Evolutionary conservation across 2,329 filamentous ascomycete genomes (phyloP).

Genomic region (Colletotrichum neosansevieriae): DNA sequence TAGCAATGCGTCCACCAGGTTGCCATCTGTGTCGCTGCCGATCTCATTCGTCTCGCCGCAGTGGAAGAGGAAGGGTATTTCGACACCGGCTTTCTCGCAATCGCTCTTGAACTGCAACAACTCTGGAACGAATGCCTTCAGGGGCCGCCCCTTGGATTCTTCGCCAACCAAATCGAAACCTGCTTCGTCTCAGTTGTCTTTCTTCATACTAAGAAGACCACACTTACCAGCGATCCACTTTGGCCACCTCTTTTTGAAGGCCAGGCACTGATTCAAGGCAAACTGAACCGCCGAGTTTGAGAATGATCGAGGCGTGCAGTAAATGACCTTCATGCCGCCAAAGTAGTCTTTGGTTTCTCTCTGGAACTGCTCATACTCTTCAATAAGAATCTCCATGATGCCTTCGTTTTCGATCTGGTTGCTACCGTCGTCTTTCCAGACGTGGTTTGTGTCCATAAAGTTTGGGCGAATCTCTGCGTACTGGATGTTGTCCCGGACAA

Average conservation of each 20-base stretch:
- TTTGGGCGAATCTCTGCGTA: slow-evolving; percentile 80
- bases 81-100: slow-evolving; percentile 60
- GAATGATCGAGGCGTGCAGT: slow-evolving; percentile 76
- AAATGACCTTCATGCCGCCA: slow-evolving; percentile 77
- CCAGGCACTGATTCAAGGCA: slow-evolving; percentile 71
- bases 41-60: slow-evolving; percentile 80
- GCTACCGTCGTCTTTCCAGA: slow-evolving; percentile 69
- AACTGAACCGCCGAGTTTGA: slow-evolving; percentile 57
- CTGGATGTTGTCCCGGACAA: slow-evolving; percentile 74
- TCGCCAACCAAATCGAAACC: slow-evolving; percentile 80
- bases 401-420: slow-evolving; percentile 64
- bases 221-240: slow-evolving; percentile 72
- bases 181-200: slow-evolving; percentile 44
- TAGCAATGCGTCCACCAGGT: slow-evolving; percentile 76
- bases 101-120: slow-evolving; percentile 67
- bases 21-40: slow-evolving; percentile 73
- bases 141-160: slow-evolving; percentile 70
- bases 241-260: slow-evolving; percentile 68
- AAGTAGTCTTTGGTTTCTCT: slow-evolving; percentile 58
- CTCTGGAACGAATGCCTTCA: slow-evolving; percentile 66
- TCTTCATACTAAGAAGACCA: not conserved
- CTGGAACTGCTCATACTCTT: slow-evolving; percentile 65
- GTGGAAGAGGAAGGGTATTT: slow-evolving; percentile 81
- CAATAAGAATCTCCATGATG: slow-evolving; percentile 71
- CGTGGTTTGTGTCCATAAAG: slow-evolving; percentile 72